Evolutionary conservation across 2,329 filamentous ascomycete genomes (phyloP).

Genomic region (Seiridium cupressi): DNA sequence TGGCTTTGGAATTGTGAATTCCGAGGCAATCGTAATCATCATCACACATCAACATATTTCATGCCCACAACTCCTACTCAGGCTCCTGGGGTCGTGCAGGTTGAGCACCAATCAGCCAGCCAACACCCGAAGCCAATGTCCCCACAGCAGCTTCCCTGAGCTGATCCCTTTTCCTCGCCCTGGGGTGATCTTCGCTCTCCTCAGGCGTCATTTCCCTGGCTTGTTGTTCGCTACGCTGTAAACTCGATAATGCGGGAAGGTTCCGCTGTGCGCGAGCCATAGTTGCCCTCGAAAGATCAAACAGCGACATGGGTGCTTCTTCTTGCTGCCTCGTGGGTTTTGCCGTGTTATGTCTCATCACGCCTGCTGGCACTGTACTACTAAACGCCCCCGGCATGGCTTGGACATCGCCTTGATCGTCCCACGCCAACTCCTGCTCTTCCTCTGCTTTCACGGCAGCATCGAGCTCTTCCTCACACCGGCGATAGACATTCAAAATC

Average conservation of each 20-base stretch:
- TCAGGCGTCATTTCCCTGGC: constrained; percentile 35
- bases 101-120: constrained; percentile 64
- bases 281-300: constrained; percentile 62
- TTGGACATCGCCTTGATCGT: constrained; percentile 60
- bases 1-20: not conserved
- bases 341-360: constrained; percentile 24
- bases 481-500: constrained; percentile 71
- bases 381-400: constrained; percentile 56
- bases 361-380: constrained; percentile 27
- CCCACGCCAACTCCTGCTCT: constrained; percentile 68
- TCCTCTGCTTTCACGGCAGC: constrained; percentile 64
- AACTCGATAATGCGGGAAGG: constrained; percentile 52
- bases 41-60: not conserved
- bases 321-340: constrained; percentile 30
- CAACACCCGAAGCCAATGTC: constrained; percentile 65
- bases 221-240: constrained; percentile 42
- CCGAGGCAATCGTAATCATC: not conserved
- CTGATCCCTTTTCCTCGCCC: constrained; percentile 69
- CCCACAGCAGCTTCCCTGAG: constrained; percentile 64
- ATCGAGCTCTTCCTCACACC: constrained; percentile 76
- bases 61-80: constrained; percentile 15
- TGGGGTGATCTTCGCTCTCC: constrained; percentile 34
- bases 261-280: constrained; percentile 59
- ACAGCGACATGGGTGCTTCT: constrained; percentile 63
- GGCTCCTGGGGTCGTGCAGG: constrained; percentile 23